These are phyloP conservation scores for Acarospora socialis DNA, from an alignment of 2,329 filamentous ascomycete genomes.

Conservation along the genomic window DNA sequence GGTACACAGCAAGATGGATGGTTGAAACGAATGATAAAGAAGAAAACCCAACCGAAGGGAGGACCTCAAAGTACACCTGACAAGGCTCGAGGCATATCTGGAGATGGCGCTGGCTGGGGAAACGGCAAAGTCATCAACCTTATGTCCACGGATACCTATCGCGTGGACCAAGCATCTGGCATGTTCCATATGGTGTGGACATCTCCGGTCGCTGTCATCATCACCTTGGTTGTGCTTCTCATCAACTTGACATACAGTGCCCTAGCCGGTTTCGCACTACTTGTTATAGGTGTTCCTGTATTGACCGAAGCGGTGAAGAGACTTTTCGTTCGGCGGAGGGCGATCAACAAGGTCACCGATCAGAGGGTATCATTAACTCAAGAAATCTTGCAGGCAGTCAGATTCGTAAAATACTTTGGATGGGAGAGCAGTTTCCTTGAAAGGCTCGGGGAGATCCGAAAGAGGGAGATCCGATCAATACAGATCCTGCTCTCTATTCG, in stretches of 20 bases:
- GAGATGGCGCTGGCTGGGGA: constrained; percentile 71
- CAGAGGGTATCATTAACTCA: constrained; percentile 82
- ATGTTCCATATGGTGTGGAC: constrained; percentile 91
- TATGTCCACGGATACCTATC: constrained; percentile 92
- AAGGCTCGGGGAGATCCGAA: constrained; percentile 59
- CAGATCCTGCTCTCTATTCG: constrained; percentile 70
- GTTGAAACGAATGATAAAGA: constrained; percentile 27
- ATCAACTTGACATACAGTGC: constrained; percentile 86
- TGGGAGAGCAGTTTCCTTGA: constrained; percentile 83
- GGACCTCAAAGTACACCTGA: constrained; percentile 26
- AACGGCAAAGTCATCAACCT: constrained; percentile 85
- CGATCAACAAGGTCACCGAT: constrained; percentile 88
- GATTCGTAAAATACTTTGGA: constrained; percentile 93
- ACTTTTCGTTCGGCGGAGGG: constrained; percentile 58
- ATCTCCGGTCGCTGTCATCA: constrained; percentile 59
- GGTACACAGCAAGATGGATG: too few species aligned
- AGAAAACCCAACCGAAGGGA: constrained; percentile 22
- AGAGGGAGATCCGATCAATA: constrained; percentile 66
- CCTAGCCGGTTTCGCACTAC: constrained; percentile 70
- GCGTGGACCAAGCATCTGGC: constrained; percentile 74
- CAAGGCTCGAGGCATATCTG: constrained; percentile 36
- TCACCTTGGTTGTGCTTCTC: constrained; percentile 67
- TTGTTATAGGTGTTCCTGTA: constrained; percentile 63
- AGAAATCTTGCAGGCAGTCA: constrained; percentile 78
- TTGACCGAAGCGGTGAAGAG: constrained; percentile 64